phyloP scores from a whole-genome alignment of 2,329 filamentous ascomycete genomes.

The Botrytis tulipae region DNA sequence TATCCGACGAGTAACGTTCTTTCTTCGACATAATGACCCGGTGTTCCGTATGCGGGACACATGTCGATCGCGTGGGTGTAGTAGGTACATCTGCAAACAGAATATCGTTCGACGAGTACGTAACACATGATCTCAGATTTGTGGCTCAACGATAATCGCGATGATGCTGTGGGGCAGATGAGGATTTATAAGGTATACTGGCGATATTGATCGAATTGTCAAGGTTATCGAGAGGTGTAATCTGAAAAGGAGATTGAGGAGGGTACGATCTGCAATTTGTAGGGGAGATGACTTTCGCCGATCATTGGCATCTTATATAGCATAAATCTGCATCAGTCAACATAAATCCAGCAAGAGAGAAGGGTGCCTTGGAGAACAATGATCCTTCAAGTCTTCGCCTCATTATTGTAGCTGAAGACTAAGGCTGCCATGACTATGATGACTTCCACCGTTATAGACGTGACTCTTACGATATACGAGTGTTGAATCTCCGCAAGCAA shows the following conservation, averaged over 20 bases:
- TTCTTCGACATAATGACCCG: conserved; percentile 60
- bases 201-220: background rate
- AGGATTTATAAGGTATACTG: background rate
- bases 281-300: background rate
- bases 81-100: conserved; percentile 70
- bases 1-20: conserved; percentile 70
- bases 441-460: background rate
- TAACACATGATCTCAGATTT: conserved; percentile 58
- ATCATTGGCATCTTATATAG: conserved; percentile 13
- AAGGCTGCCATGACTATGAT: conserved; percentile 13
- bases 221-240: background rate
- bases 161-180: background rate
- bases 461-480: conserved; percentile 17
- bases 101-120: conserved; percentile 64
- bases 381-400: conserved; percentile 18
- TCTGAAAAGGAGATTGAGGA: background rate
- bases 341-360: conserved; percentile 33
- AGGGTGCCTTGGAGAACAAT: conserved; percentile 1
- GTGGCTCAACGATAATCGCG: background rate
- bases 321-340: conserved; percentile 29
- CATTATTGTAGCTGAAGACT: conserved; percentile 18
- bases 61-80: conserved; percentile 67
- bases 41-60: conserved; percentile 60
- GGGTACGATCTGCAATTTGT: background rate
- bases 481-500: conserved; percentile 11